Evolutionary conservation across 768 basidiomycete species (phyloP).

Genomic region (Russula dissimulans): DNA sequence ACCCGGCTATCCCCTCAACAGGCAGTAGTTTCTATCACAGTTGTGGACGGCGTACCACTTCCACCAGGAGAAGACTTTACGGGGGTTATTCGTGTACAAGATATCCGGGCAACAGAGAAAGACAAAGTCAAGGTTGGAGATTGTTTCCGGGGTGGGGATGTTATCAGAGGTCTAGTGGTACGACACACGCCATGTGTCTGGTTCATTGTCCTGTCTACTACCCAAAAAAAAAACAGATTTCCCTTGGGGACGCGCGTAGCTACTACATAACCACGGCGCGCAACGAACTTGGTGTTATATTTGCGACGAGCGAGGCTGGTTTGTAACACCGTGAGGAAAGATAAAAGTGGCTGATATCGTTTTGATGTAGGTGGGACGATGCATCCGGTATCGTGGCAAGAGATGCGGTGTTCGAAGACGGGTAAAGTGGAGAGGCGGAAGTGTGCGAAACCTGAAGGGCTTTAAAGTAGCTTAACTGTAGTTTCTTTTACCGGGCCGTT

Average conservation of each 20-base stretch:
- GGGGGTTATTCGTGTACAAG: constrained; percentile 81
- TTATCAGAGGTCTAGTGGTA: constrained; percentile 80
- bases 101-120: constrained; percentile 84
- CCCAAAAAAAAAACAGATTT: constrained; percentile 45
- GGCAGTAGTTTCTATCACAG: constrained; percentile 73
- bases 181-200: constrained; percentile 25
- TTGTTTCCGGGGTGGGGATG: constrained; percentile 88
- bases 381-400: constrained; percentile 83
- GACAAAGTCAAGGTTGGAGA: constrained; percentile 84
- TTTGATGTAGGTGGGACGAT: constrained; percentile 55
- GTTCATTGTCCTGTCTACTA: background rate
- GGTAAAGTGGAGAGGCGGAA: constrained; percentile 75
- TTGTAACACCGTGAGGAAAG: constrained; percentile 20
- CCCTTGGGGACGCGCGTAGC: constrained; percentile 82
- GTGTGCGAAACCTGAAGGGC: constrained; percentile 73
- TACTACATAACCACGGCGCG: constrained; percentile 89
- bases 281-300: constrained; percentile 87
- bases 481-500: background rate
- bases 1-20: constrained; percentile 78
- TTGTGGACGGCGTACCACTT: constrained; percentile 79
- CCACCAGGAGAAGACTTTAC: constrained; percentile 81
- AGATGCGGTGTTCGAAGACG: constrained; percentile 82
- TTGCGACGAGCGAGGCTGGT: constrained; percentile 84
- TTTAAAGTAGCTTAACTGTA: constrained; percentile 21
- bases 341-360: background rate